These are phyloP conservation scores for Nowakowskiella sp. DNA, from an alignment of 192 early-diverging fungal species.

Conservation along the genomic window DNA sequence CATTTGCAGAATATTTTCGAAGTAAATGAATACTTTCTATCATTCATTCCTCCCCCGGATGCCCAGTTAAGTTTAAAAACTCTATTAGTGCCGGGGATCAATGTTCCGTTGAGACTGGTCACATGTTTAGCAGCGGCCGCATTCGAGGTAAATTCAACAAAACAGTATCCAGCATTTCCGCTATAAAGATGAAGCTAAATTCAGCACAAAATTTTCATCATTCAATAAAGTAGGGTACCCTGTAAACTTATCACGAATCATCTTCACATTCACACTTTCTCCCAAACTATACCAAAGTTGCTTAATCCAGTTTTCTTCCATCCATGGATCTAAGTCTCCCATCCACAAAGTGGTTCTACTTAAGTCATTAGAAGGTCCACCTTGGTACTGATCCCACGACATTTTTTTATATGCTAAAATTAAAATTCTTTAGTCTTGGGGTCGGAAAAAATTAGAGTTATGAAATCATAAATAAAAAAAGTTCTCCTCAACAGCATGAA, in stretches of 20 bases:
- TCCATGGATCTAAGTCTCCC: constrained; percentile 96
- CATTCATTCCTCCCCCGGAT: constrained; percentile 64
- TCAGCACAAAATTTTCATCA: constrained; percentile 1
- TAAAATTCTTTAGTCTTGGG: too few species aligned
- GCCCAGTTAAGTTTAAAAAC: constrained; percentile 95
- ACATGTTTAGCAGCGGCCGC: constrained; percentile 66
- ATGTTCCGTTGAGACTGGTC: constrained; percentile 62
- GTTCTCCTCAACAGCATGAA: too few species aligned
- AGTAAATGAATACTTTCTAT: constrained; percentile 36
- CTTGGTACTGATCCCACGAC: too few species aligned
- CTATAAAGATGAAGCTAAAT: constrained; percentile 12
- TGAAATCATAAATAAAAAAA: too few species aligned
- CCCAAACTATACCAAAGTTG: constrained; percentile 76
- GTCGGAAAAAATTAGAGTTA: too few species aligned
- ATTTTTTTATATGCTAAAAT: too few species aligned
- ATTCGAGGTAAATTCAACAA: constrained; percentile 71
- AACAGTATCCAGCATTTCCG: constrained; percentile 81
- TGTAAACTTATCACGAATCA: constrained; percentile 87
- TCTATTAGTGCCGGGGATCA: constrained; percentile 71
- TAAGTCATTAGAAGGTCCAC: neutral
- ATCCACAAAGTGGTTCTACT: constrained; percentile 58
- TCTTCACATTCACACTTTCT: constrained; percentile 83
- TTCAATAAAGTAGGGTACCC: constrained; percentile 40
- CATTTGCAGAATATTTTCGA: neutral
- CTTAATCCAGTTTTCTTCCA: constrained; percentile 90